Percentiles rank a stretch among this genome's conserved stretches.
Evolutionary conservation across 148 eudicot genomes (phyloP).

Genomic region (Agrostemma githago): DNA sequence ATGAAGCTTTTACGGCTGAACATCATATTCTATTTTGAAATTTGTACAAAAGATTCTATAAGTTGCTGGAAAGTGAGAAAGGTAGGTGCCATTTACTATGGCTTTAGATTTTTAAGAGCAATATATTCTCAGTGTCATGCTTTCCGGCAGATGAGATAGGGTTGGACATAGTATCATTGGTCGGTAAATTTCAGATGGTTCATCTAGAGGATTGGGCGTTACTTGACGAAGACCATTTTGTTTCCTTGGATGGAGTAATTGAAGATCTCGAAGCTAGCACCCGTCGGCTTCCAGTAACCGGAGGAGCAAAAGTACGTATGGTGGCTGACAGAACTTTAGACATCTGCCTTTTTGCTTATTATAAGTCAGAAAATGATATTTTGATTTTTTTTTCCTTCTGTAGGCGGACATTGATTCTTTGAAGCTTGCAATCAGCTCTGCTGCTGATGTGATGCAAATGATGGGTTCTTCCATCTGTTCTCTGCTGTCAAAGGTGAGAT

Average conservation of each 20-base stretch:
- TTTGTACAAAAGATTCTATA: not conserved
- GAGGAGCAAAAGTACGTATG: constrained; percentile 70
- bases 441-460: constrained; percentile 79
- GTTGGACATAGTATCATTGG: not conserved
- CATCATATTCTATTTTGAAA: not conserved
- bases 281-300: constrained; percentile 77
- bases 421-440: constrained; percentile 68
- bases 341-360: not conserved
- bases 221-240: constrained; percentile 60
- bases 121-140: not conserved
- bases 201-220: constrained; percentile 71
- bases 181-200: constrained; percentile 39
- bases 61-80: not conserved
- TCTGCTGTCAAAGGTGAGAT: constrained; percentile 56
- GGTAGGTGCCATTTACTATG: not conserved
- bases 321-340: not conserved
- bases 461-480: constrained; percentile 70
- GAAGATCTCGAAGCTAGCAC: constrained; percentile 79
- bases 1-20: not conserved
- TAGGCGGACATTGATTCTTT: constrained; percentile 75
- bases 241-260: constrained; percentile 55
- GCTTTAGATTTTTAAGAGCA: constrained; percentile 1
- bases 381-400: constrained; percentile 13
- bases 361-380: not conserved
- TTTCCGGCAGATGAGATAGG: not conserved